phyloP scores from a whole-genome alignment of 2,329 filamentous ascomycete genomes.

The Fusarium floridanum region DNA sequence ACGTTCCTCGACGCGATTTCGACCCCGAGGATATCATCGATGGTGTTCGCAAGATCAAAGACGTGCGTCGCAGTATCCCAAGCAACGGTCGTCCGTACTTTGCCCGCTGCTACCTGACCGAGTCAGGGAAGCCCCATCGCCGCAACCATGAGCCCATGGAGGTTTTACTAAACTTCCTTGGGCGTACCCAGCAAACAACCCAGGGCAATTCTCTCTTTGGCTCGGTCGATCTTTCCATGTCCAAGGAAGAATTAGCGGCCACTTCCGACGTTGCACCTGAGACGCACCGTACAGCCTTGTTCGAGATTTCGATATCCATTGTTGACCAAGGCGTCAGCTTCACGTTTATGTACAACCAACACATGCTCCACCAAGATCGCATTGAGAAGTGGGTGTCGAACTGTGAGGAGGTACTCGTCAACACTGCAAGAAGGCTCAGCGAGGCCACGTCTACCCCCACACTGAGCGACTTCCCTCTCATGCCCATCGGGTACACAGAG shows the following conservation, averaged over 20 bases:
- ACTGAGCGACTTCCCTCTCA: conserved; percentile 51
- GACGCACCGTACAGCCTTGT: conserved; percentile 28
- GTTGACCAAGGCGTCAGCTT: not conserved
- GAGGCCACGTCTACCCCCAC: conserved; percentile 40
- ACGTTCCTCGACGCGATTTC: conserved; percentile 9
- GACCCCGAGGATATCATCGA: conserved; percentile 13
- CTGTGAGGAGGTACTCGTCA: conserved; percentile 14
- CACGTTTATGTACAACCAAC: conserved; percentile 26
- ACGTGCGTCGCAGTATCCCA: conserved; percentile 20
- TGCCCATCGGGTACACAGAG: conserved; percentile 47
- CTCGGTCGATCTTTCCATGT: not conserved
- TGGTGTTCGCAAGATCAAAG: conserved; percentile 22
- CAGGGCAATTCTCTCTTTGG: not conserved
- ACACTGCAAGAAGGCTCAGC: conserved; percentile 21
- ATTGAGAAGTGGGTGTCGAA: conserved; percentile 29
- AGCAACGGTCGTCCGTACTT: conserved; percentile 31
- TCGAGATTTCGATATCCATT: conserved; percentile 37
- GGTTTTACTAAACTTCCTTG: conserved; percentile 29
- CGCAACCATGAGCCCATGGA: conserved; percentile 21
- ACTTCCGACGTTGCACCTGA: conserved; percentile 25
- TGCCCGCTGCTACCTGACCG: conserved; percentile 16
- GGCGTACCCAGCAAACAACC: conserved; percentile 16
- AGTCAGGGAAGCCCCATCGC: not conserved
- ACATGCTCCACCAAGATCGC: conserved; percentile 27
- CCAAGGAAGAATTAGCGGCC: not conserved